Conservation (phyloP, 139 green algal species). For the Nannochloris sp. region DNA sequence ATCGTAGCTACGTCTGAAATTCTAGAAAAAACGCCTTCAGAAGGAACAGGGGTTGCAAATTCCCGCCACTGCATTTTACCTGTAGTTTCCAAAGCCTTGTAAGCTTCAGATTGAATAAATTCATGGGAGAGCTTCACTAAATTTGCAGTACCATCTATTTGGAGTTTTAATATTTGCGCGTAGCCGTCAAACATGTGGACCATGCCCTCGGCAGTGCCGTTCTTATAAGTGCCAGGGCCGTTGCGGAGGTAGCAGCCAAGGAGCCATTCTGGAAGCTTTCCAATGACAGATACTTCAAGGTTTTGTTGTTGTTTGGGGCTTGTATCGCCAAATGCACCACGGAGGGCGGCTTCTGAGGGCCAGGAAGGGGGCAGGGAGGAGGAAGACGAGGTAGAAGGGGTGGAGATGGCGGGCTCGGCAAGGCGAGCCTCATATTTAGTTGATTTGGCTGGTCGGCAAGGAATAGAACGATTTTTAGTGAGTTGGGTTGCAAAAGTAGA, state of each 20-base stretch:
- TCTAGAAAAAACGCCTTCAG: conserved; percentile 8
- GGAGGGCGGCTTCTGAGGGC: background rate
- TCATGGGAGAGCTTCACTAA: conserved; percentile 16
- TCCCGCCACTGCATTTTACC: conserved; percentile 52
- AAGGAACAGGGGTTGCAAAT: conserved; percentile 40
- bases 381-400: background rate
- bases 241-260: conserved; percentile 47
- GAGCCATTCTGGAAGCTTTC: conserved; percentile 46
- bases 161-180: conserved; percentile 46
- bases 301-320: conserved; percentile 4
- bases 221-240: conserved; percentile 29
- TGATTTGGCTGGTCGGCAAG: too few species aligned
- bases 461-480: too few species aligned
- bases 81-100: conserved; percentile 22
- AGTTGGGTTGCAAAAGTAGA: too few species aligned
- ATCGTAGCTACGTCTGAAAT: conserved; percentile 7
- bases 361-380: background rate
- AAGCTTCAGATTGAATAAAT: conserved; percentile 28
- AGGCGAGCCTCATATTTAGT: too few species aligned
- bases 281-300: conserved; percentile 18
- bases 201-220: background rate
- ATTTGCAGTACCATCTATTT: conserved; percentile 25
- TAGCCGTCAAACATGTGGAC: conserved; percentile 77
- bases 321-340: background rate
- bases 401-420: background rate